Base-by-base conservation (phyloP, 2,329 filamentous ascomycete genomes). In the Sordariomycetes sp. region DNA sequence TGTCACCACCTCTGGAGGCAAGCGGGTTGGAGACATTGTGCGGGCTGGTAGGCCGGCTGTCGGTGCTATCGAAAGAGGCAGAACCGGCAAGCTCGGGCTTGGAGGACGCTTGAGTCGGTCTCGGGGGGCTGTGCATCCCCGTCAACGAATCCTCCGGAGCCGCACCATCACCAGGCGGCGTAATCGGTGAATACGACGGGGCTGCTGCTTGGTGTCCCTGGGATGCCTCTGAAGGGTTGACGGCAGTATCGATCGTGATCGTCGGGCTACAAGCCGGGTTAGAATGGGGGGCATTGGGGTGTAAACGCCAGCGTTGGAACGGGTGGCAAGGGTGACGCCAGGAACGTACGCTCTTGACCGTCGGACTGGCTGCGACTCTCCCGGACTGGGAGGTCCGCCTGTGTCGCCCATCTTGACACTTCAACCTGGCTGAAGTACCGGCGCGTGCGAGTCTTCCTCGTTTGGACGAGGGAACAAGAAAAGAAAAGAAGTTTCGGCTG, bases 21-120 rank as follows among this genome's bases (percentile, higher is more conserved):
- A 82, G 74, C 1, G 80, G 80, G 61, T 74, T 83, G 32, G 85
- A 87, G 55, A 90, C 78, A 72, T 89, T 90, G 69, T 89, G 86
- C 10, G 87, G 85, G 62, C 86, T 89, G 14, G 82, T 86, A 1
- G 87, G 87, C 59, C 85, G 77, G 67, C 81, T 86, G 61, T 86
- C 83, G 62, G 75, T 79, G 69, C 79, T 83, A 22, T 89, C 86
- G 63, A 88, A 86, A 1, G 84, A 85, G 43, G 76, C 12, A 37
- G 55, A 24, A 14, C 48, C 55, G 22, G 40, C n/a, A 3, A 52
- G 48, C 11, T 57, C 46, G 20, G 48, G 48, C 43, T 20, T 34
- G 46, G 25, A 43, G 37, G 37, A 22, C 2, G n/a, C 46, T 22
- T 24, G 32, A 12, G 55, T 34, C 24, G 56, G 28, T 10, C 43